A percentile compares a stretch with the other conserved stretches of the same genome.
phyloP scores from a whole-genome alignment of 192 early-diverging fungal genomes.

The Phycomyces blakesleeanus region DNA sequence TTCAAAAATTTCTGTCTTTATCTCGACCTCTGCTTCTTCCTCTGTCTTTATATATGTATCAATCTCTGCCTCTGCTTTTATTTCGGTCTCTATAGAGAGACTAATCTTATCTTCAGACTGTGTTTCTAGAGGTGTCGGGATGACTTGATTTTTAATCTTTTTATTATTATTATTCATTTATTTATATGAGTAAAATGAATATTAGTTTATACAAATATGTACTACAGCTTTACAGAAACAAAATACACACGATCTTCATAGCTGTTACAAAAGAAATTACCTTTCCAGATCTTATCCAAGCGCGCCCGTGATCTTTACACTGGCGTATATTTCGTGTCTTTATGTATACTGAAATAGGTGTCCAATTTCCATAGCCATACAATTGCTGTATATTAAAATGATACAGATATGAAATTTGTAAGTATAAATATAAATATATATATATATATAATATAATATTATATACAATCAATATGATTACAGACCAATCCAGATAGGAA shows the following conservation, averaged over 20 bases:
- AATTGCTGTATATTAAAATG: constrained; percentile 24
- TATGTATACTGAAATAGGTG: constrained; percentile 46
- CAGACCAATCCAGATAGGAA: no score
- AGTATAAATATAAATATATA: constrained; percentile 11
- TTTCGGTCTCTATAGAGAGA: not conserved
- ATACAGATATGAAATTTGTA: not conserved
- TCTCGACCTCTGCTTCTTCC: constrained; percentile 3
- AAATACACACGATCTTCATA: not conserved
- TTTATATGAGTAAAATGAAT: no score
- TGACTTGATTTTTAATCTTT: not conserved
- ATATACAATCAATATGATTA: constrained; percentile 4
- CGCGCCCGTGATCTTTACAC: constrained; percentile 60
- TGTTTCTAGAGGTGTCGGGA: not conserved
- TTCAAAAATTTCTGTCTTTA: no score
- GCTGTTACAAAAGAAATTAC: constrained; percentile 5
- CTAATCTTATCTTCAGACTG: not conserved
- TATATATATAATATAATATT: constrained; percentile 42
- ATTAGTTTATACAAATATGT: no score
- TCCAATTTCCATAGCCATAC: constrained; percentile 59
- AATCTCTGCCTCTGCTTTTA: not conserved
- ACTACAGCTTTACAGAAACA: not conserved
- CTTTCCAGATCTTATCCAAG: constrained; percentile 43
- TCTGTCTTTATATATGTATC: not conserved
- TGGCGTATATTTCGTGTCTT: constrained; percentile 53
- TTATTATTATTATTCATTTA: not conserved